Evolutionary conservation across 306 rosid species (phyloP).

Genomic region (Prunus kanzakura): DNA sequence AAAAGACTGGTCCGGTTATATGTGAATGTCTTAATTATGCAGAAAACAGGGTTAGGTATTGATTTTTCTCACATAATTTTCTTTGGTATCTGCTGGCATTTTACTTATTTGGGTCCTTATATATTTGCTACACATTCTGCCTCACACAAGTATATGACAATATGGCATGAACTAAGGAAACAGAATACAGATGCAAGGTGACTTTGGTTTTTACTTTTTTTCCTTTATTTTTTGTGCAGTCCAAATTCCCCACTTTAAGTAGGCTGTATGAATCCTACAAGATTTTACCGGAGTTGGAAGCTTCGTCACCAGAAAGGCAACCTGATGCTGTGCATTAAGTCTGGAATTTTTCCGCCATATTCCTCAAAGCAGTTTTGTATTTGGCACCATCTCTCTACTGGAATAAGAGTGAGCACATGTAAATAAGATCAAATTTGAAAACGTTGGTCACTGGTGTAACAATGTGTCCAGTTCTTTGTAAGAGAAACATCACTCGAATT

Average conservation of each 20-base stretch:
- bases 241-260: slow-evolving; percentile 37
- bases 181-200: not conserved
- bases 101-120: not conserved
- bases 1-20: not conserved
- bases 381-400: not conserved
- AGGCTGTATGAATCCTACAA: slow-evolving; percentile 43
- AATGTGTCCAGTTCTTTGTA: not conserved
- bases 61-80: not conserved
- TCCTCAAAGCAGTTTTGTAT: not conserved
- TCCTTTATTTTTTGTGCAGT: slow-evolving; percentile 28
- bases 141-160: no score
- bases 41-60: not conserved
- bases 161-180: no score
- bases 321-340: slow-evolving; percentile 29
- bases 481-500: not conserved
- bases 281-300: slow-evolving; percentile 36
- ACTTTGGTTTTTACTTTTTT: no score
- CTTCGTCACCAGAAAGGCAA: slow-evolving; percentile 44
- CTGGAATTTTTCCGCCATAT: not conserved
- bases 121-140: not conserved
- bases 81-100: not conserved
- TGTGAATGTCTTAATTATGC: not conserved
- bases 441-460: not conserved
- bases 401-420: not conserved
- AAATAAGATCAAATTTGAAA: not conserved